These are phyloP conservation scores for Oxyria digyna DNA, from an alignment of 148 eudicot species.

Conservation along the genomic window DNA sequence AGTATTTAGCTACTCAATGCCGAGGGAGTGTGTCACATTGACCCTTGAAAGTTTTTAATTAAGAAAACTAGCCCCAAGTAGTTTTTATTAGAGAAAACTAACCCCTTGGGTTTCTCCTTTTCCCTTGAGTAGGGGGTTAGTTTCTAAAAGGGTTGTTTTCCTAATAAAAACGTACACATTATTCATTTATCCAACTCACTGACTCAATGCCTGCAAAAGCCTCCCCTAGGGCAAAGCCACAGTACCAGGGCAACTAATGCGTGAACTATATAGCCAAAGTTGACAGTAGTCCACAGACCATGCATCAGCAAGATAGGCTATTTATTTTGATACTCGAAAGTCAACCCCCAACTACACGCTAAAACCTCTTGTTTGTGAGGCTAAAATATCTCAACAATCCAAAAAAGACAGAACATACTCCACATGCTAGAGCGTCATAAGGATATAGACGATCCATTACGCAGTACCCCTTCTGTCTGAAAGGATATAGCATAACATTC, in stretches of 20 bases:
- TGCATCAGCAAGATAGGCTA: neutral
- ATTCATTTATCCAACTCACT: no score
- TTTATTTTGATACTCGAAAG: neutral
- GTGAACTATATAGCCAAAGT: neutral
- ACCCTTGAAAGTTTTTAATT: no score
- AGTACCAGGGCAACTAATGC: neutral
- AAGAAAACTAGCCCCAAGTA: no score
- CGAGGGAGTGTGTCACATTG: no score
- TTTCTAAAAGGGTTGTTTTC: no score
- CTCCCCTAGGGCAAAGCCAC: neutral
- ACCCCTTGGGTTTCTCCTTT: no score
- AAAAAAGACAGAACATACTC: neutral
- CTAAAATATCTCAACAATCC: neutral
- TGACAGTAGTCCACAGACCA: neutral
- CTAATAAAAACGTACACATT: no score
- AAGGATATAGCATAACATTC: neutral
- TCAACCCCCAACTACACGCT: neutral
- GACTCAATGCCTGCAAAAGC: no score
- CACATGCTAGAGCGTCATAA: neutral
- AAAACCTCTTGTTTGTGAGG: neutral
- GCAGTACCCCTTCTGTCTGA: neutral
- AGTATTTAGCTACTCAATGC: neutral
- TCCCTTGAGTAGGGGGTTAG: no score
- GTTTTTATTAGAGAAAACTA: no score
- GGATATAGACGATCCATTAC: neutral